Conservation (phyloP, 1,284 basidiomycete genomes). For the Pterulicium gracile region DNA sequence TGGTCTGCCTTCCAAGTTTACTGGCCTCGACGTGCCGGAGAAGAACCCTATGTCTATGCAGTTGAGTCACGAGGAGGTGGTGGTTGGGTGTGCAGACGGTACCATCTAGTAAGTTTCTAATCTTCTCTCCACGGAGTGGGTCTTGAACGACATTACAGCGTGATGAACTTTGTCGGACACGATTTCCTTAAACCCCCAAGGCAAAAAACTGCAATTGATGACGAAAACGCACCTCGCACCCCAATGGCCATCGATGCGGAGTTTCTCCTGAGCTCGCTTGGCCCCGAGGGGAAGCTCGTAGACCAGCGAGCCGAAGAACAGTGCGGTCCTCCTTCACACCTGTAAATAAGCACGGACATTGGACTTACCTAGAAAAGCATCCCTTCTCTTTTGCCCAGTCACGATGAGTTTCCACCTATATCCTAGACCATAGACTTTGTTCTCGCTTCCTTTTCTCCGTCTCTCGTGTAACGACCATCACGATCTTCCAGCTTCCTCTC, state of each 20-base stretch:
- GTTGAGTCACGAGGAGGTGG: conserved; percentile 75
- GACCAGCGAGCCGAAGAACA: no score
- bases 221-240: neutral
- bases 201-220: neutral
- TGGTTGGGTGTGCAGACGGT: conserved; percentile 80
- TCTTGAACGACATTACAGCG: conserved; percentile 20
- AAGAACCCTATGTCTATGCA: conserved; percentile 89
- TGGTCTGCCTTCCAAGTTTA: conserved; percentile 49
- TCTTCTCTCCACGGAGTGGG: conserved; percentile 5
- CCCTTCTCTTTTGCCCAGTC: no score
- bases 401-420: no score
- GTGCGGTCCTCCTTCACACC: no score
- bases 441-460: no score
- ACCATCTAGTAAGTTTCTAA: conserved; percentile 64
- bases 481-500: no score
- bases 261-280: neutral
- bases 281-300: no score
- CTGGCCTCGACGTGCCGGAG: conserved; percentile 66
- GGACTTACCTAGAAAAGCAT: no score
- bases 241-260: neutral
- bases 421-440: no score
- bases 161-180: conserved; percentile 50
- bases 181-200: conserved; percentile 21
- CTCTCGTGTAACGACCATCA: no score
- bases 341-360: no score